Evolutionary conservation across 208 protist genomes (phyloP).

Genomic region (Wallacemonas rigidus): DNA sequence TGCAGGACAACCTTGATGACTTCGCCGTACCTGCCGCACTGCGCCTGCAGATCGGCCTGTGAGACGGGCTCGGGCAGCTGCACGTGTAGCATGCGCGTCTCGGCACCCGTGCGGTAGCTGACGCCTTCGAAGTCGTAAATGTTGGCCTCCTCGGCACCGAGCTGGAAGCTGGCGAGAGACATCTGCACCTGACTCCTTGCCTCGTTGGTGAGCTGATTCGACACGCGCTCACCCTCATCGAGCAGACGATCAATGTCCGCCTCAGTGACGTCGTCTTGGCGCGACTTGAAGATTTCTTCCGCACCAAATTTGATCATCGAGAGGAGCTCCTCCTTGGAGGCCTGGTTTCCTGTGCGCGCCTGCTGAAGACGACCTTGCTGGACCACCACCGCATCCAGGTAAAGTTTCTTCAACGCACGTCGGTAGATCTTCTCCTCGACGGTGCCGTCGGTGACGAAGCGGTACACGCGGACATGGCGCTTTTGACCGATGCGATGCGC

Average conservation of each 20-base stretch:
- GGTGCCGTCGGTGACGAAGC: constrained; percentile 97
- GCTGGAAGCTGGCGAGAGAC: constrained; percentile 93
- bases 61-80: constrained; percentile 49
- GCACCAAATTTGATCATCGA: constrained; percentile 98
- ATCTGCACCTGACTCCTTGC: constrained; percentile 85
- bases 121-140: constrained; percentile 97
- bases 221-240: constrained; percentile 84
- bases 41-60: constrained; percentile 62
- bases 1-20: constrained; percentile 79
- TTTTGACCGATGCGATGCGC: constrained; percentile 99
- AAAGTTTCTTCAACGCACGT: constrained; percentile 97
- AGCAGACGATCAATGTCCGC: constrained; percentile 98
- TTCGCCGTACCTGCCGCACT: constrained; percentile 75
- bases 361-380: constrained; percentile 95
- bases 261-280: constrained; percentile 92
- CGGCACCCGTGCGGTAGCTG: constrained; percentile 77
- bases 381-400: constrained; percentile 98
- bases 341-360: constrained; percentile 34
- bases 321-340: constrained; percentile 95
- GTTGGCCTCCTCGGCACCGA: constrained; percentile 91
- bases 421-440: constrained; percentile 98
- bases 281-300: constrained; percentile 96
- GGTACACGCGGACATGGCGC: constrained; percentile 96
- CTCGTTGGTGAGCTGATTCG: constrained; percentile 80
- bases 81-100: constrained; percentile 81